phyloP scores from a whole-genome alignment of 2,329 filamentous ascomycete species.

The Penicillium griseofulvum region DNA sequence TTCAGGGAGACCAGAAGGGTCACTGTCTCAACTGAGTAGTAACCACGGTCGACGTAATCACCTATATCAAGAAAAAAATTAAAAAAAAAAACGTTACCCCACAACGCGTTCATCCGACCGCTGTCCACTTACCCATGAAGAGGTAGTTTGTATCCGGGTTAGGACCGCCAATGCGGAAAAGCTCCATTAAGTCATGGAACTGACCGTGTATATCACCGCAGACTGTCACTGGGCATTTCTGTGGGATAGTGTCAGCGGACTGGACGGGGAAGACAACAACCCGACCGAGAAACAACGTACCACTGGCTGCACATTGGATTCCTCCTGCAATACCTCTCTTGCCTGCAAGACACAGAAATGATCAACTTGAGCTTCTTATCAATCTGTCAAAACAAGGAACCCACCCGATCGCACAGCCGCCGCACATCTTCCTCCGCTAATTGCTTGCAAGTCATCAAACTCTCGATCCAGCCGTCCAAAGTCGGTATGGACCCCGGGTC shows the following conservation, averaged over 20 bases:
- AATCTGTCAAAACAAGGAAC: constrained; percentile 30
- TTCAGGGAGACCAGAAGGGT: constrained; percentile 94
- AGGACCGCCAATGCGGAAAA: constrained; percentile 97
- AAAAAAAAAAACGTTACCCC: constrained; percentile 7
- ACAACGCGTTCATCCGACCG: constrained; percentile 12
- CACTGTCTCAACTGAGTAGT: constrained; percentile 98
- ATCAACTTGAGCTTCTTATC: constrained; percentile 18
- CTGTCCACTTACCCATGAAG: constrained; percentile 77
- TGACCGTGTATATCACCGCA: constrained; percentile 99
- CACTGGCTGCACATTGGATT: constrained; percentile 98
- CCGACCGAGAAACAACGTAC: constrained; percentile 56
- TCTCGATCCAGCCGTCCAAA: constrained; percentile 97
- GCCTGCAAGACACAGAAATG: constrained; percentile 57
- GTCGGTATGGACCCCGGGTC: constrained; percentile 90
- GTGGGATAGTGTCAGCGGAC: constrained; percentile 22
- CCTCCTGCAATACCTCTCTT: constrained; percentile 91
- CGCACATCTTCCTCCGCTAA: constrained; percentile 91
- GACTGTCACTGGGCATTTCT: constrained; percentile 98
- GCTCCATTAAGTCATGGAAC: constrained; percentile 98
- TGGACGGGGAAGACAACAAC: constrained; percentile 4
- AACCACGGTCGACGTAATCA: constrained; percentile 97
- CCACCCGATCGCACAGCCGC: constrained; percentile 94
- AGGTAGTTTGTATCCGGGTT: constrained; percentile 99
- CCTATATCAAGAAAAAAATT: constrained; percentile 51
- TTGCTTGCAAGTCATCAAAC: constrained; percentile 98